Conservation (phyloP, 768 basidiomycete species). For the Xerocomellus dryophilus region DNA sequence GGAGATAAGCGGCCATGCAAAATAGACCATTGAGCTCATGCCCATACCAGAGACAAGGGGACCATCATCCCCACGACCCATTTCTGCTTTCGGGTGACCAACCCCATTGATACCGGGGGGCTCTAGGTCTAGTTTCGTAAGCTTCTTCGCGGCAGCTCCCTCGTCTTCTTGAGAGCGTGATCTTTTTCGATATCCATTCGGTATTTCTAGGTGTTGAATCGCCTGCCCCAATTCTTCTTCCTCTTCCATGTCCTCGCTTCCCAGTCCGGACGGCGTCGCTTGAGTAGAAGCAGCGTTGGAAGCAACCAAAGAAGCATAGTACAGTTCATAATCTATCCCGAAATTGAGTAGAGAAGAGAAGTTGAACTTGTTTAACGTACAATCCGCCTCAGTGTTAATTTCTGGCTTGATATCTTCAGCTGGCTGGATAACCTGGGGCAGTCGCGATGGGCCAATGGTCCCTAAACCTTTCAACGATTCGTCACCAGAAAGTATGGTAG, state of each 20-base stretch:
- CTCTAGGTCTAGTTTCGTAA: conserved; percentile 41
- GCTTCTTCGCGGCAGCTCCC: conserved; percentile 38
- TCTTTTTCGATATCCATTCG: conserved; percentile 73
- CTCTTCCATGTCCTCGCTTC: conserved; percentile 57
- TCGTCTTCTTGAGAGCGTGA: conserved; percentile 66
- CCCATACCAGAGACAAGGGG: conserved; percentile 65
- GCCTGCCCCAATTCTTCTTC: conserved; percentile 72
- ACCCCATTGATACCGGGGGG: conserved; percentile 19
- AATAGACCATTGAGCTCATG: conserved; percentile 1
- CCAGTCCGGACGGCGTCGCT: conserved; percentile 58
- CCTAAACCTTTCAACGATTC: conserved; percentile 71
- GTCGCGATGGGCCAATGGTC: conserved; percentile 41
- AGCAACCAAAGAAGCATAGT: conserved; percentile 75
- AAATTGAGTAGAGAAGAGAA: neutral
- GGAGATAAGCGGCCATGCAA: neutral
- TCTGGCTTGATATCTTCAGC: conserved; percentile 43
- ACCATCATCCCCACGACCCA: conserved; percentile 40
- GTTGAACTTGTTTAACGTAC: conserved; percentile 39
- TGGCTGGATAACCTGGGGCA: conserved; percentile 28
- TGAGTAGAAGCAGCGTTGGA: conserved; percentile 56
- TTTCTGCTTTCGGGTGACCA: neutral
- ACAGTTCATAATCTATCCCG: conserved; percentile 69
- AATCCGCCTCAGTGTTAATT: conserved; percentile 59
- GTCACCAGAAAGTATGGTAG: conserved; percentile 53
- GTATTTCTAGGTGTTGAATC: conserved; percentile 61